Conservation (phyloP, 352 stramenopile species). For the Elongisporangium prolatum region DNA sequence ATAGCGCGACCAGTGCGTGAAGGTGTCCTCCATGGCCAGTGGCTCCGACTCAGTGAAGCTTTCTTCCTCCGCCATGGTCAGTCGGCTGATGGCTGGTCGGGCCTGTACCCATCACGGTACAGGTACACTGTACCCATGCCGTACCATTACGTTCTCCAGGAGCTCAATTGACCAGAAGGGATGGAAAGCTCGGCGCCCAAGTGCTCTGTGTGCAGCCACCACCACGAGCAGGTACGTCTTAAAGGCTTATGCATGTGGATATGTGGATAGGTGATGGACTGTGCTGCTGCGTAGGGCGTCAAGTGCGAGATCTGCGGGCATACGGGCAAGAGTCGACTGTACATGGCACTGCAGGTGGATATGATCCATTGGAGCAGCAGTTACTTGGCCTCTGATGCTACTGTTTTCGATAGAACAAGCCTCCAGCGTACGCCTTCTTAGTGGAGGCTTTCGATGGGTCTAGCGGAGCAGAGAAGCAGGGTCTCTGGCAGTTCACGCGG, state of each 20-base stretch:
- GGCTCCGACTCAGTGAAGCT: slow-evolving; percentile 45
- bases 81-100: neutral
- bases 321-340: slow-evolving; percentile 59
- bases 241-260: neutral
- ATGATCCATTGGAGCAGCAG: neutral
- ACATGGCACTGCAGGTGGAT: slow-evolving; percentile 48
- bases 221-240: slow-evolving; percentile 29
- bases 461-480: slow-evolving; percentile 25
- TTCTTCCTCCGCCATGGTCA: slow-evolving; percentile 52
- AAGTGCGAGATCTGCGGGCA: slow-evolving; percentile 68
- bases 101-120: neutral
- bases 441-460: slow-evolving; percentile 39
- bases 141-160: neutral
- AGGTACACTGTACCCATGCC: neutral
- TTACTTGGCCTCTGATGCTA: neutral
- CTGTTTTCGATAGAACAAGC: slow-evolving; percentile 19
- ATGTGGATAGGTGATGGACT: neutral
- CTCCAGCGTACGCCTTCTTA: slow-evolving; percentile 36
- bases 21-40: slow-evolving; percentile 65
- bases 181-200: slow-evolving; percentile 8
- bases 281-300: slow-evolving; percentile 22
- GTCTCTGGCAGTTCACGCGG: slow-evolving; percentile 45
- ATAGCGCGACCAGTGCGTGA: slow-evolving; percentile 77
- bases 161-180: neutral
- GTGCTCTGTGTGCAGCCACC: slow-evolving; percentile 49